Evolutionary conservation across 805 yeast genomes (phyloP).

Genomic region (Wickerhamomyces bovis): DNA sequence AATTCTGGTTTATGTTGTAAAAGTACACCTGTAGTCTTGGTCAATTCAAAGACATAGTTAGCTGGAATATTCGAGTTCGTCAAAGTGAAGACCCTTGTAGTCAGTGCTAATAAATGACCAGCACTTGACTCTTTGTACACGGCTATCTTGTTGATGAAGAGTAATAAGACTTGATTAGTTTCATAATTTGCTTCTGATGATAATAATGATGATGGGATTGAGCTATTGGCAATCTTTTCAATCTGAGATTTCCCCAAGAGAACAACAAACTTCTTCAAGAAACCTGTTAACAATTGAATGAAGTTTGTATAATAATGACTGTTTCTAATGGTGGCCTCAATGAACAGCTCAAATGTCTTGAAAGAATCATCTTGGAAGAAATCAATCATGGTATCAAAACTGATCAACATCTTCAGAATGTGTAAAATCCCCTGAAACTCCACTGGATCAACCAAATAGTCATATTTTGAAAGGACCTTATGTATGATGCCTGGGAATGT

Average conservation of each 20-base stretch:
- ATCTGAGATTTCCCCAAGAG: constrained; percentile 9
- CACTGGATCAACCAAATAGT: constrained; percentile 19
- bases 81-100: constrained; percentile 11
- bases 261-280: constrained; percentile 20
- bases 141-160: constrained; percentile 18
- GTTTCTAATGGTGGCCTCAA: constrained; percentile 20
- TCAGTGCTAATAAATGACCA: constrained; percentile 1
- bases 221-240: constrained; percentile 1
- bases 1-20: constrained; percentile 12
- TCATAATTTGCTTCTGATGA: constrained; percentile 11
- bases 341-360: constrained; percentile 5
- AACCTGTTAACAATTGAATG: constrained; percentile 7
- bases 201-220: constrained; percentile 5
- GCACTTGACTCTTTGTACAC: constrained; percentile 12
- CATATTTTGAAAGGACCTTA: constrained; percentile 11
- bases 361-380: constrained; percentile 10
- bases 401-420: constrained; percentile 13
- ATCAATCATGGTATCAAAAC: constrained; percentile 10
- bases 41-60: constrained; percentile 20
- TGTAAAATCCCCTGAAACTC: constrained; percentile 24
- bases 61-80: constrained; percentile 10
- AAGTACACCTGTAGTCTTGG: constrained; percentile 23
- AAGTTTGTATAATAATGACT: constrained; percentile 21
- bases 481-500: constrained; percentile 12
- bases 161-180: constrained; percentile 7